Evolutionary conservation across 2,329 filamentous ascomycete species (phyloP).

Genomic region (Trichoderma oligosporum): DNA sequence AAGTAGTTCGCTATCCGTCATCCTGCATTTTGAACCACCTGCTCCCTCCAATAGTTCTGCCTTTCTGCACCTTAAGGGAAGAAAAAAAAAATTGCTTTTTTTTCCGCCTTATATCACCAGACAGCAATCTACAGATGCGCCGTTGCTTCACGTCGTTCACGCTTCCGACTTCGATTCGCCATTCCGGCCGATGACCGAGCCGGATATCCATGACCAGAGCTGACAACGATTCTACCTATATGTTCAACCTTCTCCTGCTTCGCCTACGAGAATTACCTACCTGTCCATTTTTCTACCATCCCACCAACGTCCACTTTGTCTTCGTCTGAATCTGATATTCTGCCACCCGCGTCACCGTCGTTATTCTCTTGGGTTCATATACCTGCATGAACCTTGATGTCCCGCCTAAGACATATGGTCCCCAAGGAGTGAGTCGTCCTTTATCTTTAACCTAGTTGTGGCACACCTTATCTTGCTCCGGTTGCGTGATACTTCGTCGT

Average conservation of each 20-base stretch:
- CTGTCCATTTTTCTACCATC: conserved; percentile 8
- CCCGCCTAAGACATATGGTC: conserved; percentile 16
- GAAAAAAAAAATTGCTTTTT: background rate
- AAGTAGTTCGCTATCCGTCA: conserved; percentile 13
- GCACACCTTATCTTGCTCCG: conserved; percentile 2
- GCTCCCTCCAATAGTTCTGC: conserved; percentile 13
- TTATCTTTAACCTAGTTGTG: background rate
- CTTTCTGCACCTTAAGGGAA: conserved; percentile 7
- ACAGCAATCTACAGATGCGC: conserved; percentile 18
- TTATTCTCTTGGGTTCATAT: background rate
- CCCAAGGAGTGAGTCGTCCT: conserved; percentile 17
- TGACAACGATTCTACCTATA: conserved; percentile 13
- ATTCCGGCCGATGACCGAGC: conserved; percentile 17
- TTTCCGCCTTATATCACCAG: conserved; percentile 14
- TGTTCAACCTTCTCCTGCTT: conserved; percentile 1
- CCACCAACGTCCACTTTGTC: background rate
- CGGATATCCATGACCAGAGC: conserved; percentile 16
- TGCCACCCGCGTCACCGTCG: background rate
- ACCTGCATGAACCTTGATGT: conserved; percentile 18
- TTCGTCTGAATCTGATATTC: background rate
- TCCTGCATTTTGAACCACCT: conserved; percentile 17
- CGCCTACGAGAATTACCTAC: background rate
- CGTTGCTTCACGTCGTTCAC: conserved; percentile 3
- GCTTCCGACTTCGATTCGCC: conserved; percentile 1
- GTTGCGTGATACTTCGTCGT: conserved; percentile 8